Conservation (phyloP, 805 yeast species). For the Schwanniomyces polymorphus region DNA sequence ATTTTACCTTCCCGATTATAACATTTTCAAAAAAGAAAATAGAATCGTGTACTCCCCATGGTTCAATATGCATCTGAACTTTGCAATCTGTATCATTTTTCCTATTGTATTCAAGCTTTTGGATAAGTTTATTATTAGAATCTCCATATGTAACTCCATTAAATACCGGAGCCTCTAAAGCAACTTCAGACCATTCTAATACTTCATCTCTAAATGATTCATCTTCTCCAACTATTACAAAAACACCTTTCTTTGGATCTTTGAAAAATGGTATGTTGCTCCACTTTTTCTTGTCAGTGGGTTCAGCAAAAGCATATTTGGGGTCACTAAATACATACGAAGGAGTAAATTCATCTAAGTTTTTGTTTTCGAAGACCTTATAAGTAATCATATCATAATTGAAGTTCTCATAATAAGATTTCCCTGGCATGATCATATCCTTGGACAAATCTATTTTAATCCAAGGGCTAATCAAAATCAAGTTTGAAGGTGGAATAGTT, state of each 20-base stretch:
- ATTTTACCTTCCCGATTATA: slow-evolving; percentile 2
- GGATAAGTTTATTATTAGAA: slow-evolving; percentile 16
- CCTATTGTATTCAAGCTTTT: slow-evolving; percentile 15
- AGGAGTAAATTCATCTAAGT: neutral
- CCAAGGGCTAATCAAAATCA: slow-evolving; percentile 40
- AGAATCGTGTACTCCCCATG: slow-evolving; percentile 39
- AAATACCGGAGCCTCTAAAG: slow-evolving; percentile 27
- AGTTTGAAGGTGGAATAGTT: slow-evolving; percentile 23
- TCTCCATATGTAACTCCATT: slow-evolving; percentile 22
- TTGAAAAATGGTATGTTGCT: slow-evolving; percentile 27
- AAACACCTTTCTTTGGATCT: slow-evolving; percentile 23
- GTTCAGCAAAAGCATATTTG: slow-evolving; percentile 10
- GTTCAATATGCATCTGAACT: slow-evolving; percentile 25
- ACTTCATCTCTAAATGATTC: slow-evolving; percentile 43
- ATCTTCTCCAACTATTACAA: slow-evolving; percentile 40
- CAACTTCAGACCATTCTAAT: slow-evolving; percentile 31
- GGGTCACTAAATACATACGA: neutral
- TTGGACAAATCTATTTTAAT: slow-evolving; percentile 25
- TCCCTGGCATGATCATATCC: slow-evolving; percentile 24
- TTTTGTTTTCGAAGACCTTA: slow-evolving; percentile 6
- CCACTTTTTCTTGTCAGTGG: slow-evolving; percentile 27
- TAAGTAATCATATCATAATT: slow-evolving; percentile 18
- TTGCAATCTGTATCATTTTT: slow-evolving; percentile 18
- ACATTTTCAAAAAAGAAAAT: slow-evolving; percentile 26
- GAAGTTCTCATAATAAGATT: slow-evolving; percentile 32